Percentiles rank a stretch among this genome's conserved stretches.
Evolutionary conservation across 345 rosid species (phyloP).

Genomic region (Kernera saxatilis): DNA sequence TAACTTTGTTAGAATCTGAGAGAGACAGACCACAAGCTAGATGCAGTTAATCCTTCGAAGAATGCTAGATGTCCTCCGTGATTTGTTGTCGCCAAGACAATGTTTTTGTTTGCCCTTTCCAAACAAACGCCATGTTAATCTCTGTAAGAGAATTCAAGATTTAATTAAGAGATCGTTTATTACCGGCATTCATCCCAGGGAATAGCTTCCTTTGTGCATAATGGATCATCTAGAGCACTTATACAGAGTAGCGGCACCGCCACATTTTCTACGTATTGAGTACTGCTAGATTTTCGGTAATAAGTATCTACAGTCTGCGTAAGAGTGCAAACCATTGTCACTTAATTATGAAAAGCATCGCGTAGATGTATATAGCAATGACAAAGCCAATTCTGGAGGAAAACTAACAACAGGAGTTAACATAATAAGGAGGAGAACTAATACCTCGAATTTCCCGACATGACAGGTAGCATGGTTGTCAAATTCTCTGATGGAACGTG

Average conservation of each 20-base stretch:
- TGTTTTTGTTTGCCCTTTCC: conserved; percentile 65
- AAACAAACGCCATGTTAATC: conserved; percentile 12
- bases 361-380: conserved; percentile 8
- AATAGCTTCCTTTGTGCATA: conserved; percentile 88
- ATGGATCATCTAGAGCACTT: conserved; percentile 89
- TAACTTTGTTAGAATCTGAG: background rate
- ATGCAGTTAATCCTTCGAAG: conserved; percentile 73
- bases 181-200: conserved; percentile 99
- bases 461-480: conserved; percentile 79
- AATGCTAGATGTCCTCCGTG: conserved; percentile 94
- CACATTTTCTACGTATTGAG: conserved; percentile 53
- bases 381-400: background rate
- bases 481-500: conserved; percentile 80
- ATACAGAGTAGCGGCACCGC: conserved; percentile 78
- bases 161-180: background rate
- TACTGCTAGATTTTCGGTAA: conserved; percentile 78
- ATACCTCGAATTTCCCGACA: conserved; percentile 86
- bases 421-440: background rate
- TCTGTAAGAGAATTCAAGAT: conserved; percentile 1
- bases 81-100: conserved; percentile 61
- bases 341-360: background rate
- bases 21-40: conserved; percentile 53
- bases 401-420: background rate
- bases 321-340: background rate
- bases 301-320: conserved; percentile 79